Evolutionary conservation across 2,329 filamentous ascomycete species (phyloP).

Genomic region (Leptographium radiaticola): DNA sequence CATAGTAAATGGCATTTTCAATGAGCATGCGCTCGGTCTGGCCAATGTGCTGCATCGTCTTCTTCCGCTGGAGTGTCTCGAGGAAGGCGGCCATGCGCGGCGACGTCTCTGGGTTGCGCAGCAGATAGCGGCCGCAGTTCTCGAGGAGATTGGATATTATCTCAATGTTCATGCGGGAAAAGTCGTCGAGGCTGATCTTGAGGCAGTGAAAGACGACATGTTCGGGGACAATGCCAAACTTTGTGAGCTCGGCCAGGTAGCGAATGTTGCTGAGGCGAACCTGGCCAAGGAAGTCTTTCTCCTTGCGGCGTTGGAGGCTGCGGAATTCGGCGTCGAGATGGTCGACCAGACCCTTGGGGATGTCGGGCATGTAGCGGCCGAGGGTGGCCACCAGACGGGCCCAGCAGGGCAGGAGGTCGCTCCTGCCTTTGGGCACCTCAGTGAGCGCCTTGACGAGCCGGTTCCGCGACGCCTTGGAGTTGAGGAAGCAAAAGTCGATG

Average conservation of each 20-base stretch:
- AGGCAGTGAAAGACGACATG: constrained; percentile 98
- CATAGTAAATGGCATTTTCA: constrained; percentile 95
- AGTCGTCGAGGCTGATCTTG: constrained; percentile 94
- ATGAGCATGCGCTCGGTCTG: constrained; percentile 97
- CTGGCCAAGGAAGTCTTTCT: constrained; percentile 93
- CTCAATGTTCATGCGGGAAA: constrained; percentile 97
- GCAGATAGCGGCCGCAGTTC: constrained; percentile 87
- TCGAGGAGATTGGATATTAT: constrained; percentile 94
- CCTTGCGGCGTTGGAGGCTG: constrained; percentile 89
- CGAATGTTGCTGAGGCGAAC: constrained; percentile 89
- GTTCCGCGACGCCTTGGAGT: constrained; percentile 95
- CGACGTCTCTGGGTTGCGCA: constrained; percentile 84
- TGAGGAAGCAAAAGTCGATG: constrained; percentile 94
- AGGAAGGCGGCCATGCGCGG: constrained; percentile 89
- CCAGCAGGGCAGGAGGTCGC: constrained; percentile 82
- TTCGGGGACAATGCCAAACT: constrained; percentile 94
- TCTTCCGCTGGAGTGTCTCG: constrained; percentile 91
- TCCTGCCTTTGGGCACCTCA: constrained; percentile 86
- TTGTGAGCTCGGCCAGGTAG: constrained; percentile 94
- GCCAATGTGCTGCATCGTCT: constrained; percentile 85
- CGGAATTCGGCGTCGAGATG: constrained; percentile 95
- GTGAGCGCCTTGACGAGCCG: constrained; percentile 84
- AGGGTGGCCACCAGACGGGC: constrained; percentile 87
- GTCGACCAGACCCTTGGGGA: constrained; percentile 81
- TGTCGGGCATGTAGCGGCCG: constrained; percentile 84